Base-by-base conservation (phyloP, 2,329 filamentous ascomycete species). In the Ascochyta viciae-villosae region DNA sequence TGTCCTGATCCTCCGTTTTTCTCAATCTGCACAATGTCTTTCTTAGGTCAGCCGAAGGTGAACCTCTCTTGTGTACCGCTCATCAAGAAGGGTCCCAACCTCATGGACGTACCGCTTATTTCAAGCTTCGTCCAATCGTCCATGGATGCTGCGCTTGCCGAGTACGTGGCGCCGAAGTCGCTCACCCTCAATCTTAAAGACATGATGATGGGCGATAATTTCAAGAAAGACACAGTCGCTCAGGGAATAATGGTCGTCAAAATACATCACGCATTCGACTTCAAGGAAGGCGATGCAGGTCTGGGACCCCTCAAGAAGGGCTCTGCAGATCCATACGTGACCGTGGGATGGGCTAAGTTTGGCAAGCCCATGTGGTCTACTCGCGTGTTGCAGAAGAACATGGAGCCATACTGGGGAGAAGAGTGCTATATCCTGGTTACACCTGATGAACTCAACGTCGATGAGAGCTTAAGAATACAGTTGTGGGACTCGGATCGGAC, bases 1-100 rank as follows among this genome's bases (percentile, higher is more conserved):
- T 89, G 87, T 1, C 89, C 89, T 0, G 89, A 92, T 64, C 89
- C 89, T 0, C 89, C 89, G 0, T 92, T 92, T 76, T 87, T 92
- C 74, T 85, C 85, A n/a, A 79, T 91, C 4, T 90, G 87, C 67
- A 92, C 89, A 0, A 67, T 91, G 55, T 90, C 89, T 0, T 89
- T 92, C 59, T 83, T 92, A 10, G 89, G 89, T 2, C 89, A 92
- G 68, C 89, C 89, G 0, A 88, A 88, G 66, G 88, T 89, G 10
- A 85, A 87, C 54, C 76, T 91, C 5, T 87, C 87, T 9, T 92
- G 89, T 62, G 82, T 89, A 2, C 89, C 89, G 1, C 75, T 92
- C 9, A 87, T 86, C 42, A 88, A 87, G 69, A 85, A 85, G 52
- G 87, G 84, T 0, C 80, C 90, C 29, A 91, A 91, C 66, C 81